Evolutionary conservation across 345 rosid species (phyloP), one percentile per base, ranked within the genome.

Genomic region (Acer yangbiense): DNA sequence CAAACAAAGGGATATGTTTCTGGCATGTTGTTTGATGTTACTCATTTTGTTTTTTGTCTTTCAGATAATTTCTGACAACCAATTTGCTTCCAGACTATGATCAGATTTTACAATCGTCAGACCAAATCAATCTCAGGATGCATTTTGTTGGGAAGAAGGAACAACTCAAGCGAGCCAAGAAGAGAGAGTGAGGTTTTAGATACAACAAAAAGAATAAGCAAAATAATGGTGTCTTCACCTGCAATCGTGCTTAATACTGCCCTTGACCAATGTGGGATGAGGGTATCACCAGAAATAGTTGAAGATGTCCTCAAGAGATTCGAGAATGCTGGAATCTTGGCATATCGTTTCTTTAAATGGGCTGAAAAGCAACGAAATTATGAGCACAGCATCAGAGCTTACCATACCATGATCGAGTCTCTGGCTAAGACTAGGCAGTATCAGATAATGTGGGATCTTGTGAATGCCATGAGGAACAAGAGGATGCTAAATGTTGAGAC

Each of bases 281-380:
- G 85, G 76, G 86, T 85, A 32, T 84, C 93, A n/a, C 82, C 77
- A 0, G 92, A 90, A 79, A 84, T 87, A 27, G 98, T 83, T 7
- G 98, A 93, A 82, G 79, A 84, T 74, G 90, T 95, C 44, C 89
- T 95, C 16, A 85, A 84, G 58, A 86, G 86, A 73, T 92, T 89
- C 27, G 85, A 84, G 83, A 93, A 95, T 83, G 97, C 98, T n/a
- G 98, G 98, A 70, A 84, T 90, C 86, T 71, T 88, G 65, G 95
- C 98, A 0, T 93, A 90, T 80, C 85, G 92, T 12, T 93, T 95
- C 86, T 95, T 95, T 25, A 89, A 90, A 25, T 95, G 98, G 98
- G 90, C 93, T n/a, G 97, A 86, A 81, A 93, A 93, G 87, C 98
- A 93, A 73, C 79, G 91, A 44, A 88, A 86, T 76, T 93, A 88